Conservation (phyloP, 768 basidiomycete genomes). For the Jaapia argillacea region DNA sequence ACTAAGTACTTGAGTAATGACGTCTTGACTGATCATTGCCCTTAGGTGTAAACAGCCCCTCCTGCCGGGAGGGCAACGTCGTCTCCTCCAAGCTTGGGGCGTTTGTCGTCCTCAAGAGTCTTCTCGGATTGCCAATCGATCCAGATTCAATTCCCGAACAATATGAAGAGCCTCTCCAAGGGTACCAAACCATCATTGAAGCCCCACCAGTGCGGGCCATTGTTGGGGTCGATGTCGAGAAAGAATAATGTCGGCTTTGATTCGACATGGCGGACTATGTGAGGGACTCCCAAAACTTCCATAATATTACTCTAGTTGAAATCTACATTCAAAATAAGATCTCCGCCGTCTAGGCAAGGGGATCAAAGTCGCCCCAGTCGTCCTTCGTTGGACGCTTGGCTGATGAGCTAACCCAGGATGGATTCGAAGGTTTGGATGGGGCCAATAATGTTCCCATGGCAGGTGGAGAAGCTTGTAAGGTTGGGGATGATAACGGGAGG, state of each 20-base stretch:
- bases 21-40: not conserved
- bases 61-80: conserved; percentile 63
- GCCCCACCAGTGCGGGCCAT: conserved; percentile 35
- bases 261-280: not conserved
- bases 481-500: conserved; percentile 20
- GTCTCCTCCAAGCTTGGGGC: conserved; percentile 75
- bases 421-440: conserved; percentile 53
- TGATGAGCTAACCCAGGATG: conserved; percentile 27
- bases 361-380: conserved; percentile 81
- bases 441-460: conserved; percentile 43
- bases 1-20: not conserved
- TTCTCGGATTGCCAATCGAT: conserved; percentile 38
- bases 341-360: conserved; percentile 56
- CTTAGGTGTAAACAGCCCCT: conserved; percentile 55
- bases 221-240: conserved; percentile 38
- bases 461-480: conserved; percentile 19
- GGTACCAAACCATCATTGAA: conserved; percentile 43
- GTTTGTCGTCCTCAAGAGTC: conserved; percentile 46
- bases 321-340: too few relatives aligned
- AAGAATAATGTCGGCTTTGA: conserved; percentile 7
- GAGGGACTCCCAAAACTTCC: too few relatives aligned
- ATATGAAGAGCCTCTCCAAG: conserved; percentile 9
- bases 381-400: conserved; percentile 47
- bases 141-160: conserved; percentile 21
- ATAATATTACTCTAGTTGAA: too few relatives aligned